Evolutionary conservation across 2,329 filamentous ascomycete genomes (phyloP), one percentile per base, ranked within the genome.

Genomic region (Penicillium concentricum): DNA sequence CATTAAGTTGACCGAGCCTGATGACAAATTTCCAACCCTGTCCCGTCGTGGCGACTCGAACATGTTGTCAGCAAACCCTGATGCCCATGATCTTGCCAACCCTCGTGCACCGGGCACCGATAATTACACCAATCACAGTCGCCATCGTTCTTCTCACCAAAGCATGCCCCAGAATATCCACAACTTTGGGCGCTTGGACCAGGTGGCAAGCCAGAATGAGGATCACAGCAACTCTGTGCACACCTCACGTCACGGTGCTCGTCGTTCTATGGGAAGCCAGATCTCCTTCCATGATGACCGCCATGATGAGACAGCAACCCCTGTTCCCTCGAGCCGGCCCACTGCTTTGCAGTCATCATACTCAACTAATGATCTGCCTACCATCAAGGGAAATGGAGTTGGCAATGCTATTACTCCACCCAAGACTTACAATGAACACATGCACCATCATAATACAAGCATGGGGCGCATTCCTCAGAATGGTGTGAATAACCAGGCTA

Each of bases 361-460:
- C 78, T 97, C 94, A 10, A 87, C 91, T 52, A 94, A 89, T 73
- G 92, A 97, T 69, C 82, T 97, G 20, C 90, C 92, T 5, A 95
- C 92, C 8, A 80, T 92, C 69, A 96, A 94, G 82, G 88, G 82
- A 63, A 80, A 83, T 52, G 82, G 83, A 53, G 74, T 80, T 48
- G 77, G 82, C 46, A 69, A 68, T 22, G 67, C 71, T 4, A 70
- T 74, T 30, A 78, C 75, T 13, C 67, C 77, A 12, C 75, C 78
- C 51, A 89, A 90, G 70, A 86, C 79, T 5, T 82, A 85, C 60
- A 79, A 81, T 50, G 82, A 87, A 67, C 80, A 83, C 61, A 78
- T 84, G 48, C 84, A 86, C 61, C 83, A 92, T 65, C 90, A 93
- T 76, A 93, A 92, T 72, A 87, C 88, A 37, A 94, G 86, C 72